phyloP scores from a whole-genome alignment of 2,329 filamentous ascomycete species.

The Aschersonia sp. region DNA sequence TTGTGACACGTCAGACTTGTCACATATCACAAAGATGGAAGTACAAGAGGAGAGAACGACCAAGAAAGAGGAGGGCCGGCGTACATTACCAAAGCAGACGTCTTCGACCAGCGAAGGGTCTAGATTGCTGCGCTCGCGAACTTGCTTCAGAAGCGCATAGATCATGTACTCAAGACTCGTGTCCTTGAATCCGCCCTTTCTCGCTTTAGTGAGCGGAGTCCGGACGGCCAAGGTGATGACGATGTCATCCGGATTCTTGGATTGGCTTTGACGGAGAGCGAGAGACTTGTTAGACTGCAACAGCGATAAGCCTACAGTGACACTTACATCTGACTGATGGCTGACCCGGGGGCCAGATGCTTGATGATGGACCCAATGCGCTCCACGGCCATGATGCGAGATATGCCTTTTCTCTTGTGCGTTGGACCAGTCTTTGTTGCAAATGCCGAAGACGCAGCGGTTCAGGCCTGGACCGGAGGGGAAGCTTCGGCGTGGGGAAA shows the following conservation, averaged over 20 bases:
- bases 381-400: slow-evolving; percentile 59
- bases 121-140: slow-evolving; percentile 56
- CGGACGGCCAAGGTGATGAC: slow-evolving; percentile 89
- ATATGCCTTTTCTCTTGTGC: neutral
- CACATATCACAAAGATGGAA: neutral
- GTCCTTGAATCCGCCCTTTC: slow-evolving; percentile 93
- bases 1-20: neutral
- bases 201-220: slow-evolving; percentile 76
- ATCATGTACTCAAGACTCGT: slow-evolving; percentile 77
- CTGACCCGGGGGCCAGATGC: slow-evolving; percentile 64
- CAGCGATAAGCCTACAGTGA: neutral
- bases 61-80: neutral
- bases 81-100: slow-evolving; percentile 82
- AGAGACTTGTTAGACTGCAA: neutral
- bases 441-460: neutral
- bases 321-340: slow-evolving; percentile 63
- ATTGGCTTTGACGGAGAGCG: slow-evolving; percentile 40
- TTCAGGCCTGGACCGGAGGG: too few relatives aligned
- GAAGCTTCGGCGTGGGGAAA: too few relatives aligned
- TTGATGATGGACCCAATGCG: slow-evolving; percentile 77
- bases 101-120: slow-evolving; percentile 77
- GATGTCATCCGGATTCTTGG: slow-evolving; percentile 89
- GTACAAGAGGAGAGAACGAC: neutral
- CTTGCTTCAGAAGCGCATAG: slow-evolving; percentile 68
- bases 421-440: neutral